Base-by-base conservation (phyloP, 257 asterid species). In the Anisodus acutangulus region DNA sequence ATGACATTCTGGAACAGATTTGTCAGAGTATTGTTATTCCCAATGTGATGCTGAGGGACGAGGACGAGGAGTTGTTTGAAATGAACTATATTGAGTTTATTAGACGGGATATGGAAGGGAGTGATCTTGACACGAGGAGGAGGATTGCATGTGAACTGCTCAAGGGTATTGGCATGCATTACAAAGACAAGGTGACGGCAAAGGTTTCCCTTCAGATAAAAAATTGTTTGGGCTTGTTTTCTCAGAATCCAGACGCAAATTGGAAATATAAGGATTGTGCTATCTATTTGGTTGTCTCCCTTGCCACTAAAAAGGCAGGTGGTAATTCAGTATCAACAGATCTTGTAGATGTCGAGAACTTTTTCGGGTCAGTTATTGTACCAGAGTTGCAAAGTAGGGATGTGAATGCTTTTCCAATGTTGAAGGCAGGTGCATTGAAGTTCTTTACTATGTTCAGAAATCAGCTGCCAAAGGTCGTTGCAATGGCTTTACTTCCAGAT, bases 241-340 rank as follows among this genome's bases (percentile, higher is more conserved):
- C 91, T 5, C 90, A 87, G 89, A 97, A 94, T 85, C 97, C 97
- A 26, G 90, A 88, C 15, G 88, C 85, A 82, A 95, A 95, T 85
- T 97, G 99, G 99, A 97, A 95, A 90, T 92, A 92, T 89, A 97
- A 97, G 86, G 98, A 97, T 76, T 97, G 98, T 79, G 98, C 98
- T 81, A 93, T 93, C 70, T 95, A 92, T 91, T 86, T 95, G 89
- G 97, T 95, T 62, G 95, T 95, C 83, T 91, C 98, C 76, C 98
- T 97, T 84, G 96, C 99, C 88, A 91, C 94, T 6, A 92, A 92
- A 89, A 94, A 89, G 88, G 96, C 95, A 76, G 93, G 96, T 45
- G 97, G 97, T 79, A 85, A 83, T 88, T 90, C 92, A 22, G 90
- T 93, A 82, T 92, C 98, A 85, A 95, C 98, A 55, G 98, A 97